A percentile compares a stretch with the other conserved stretches of the same genome.
Conservation (phyloP, 257 asterid genomes). For the Scutellaria galericulata region DNA sequence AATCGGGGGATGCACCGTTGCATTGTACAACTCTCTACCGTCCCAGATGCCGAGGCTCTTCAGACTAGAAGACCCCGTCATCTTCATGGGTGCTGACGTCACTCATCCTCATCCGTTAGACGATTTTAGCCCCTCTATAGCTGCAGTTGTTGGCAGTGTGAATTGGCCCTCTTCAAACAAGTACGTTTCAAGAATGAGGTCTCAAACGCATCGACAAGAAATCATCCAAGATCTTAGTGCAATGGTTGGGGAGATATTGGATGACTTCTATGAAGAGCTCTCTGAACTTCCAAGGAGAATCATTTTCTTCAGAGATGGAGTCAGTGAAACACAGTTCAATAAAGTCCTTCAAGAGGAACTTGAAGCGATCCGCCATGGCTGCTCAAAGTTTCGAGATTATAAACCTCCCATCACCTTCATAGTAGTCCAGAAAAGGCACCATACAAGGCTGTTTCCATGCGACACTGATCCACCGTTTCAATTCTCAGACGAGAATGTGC, state of each 20-base stretch:
- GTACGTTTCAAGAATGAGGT: slow-evolving; percentile 85
- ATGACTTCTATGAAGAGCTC: slow-evolving; percentile 64
- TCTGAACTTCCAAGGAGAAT: slow-evolving; percentile 68
- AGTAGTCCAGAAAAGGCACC: slow-evolving; percentile 94
- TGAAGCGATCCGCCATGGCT: slow-evolving; percentile 61
- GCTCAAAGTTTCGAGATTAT: slow-evolving; percentile 63
- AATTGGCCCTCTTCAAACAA: slow-evolving; percentile 95
- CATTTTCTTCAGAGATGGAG: slow-evolving; percentile 93
- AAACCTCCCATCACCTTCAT: slow-evolving; percentile 83
- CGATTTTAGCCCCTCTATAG: slow-evolving; percentile 87
- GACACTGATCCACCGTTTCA: slow-evolving; percentile 45
- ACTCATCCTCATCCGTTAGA: slow-evolving; percentile 96
- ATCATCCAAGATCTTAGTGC: slow-evolving; percentile 72
- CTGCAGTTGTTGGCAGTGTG: slow-evolving; percentile 93
- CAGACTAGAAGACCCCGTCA: slow-evolving; percentile 64
- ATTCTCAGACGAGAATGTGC: slow-evolving; percentile 61
- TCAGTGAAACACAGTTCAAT: slow-evolving; percentile 87
- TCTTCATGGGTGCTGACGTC: slow-evolving; percentile 97
- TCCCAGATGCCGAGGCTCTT: slow-evolving; percentile 82
- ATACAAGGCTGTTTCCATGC: slow-evolving; percentile 74
- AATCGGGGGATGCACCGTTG: slow-evolving; percentile 94
- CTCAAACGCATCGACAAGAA: slow-evolving; percentile 89
- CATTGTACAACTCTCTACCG: slow-evolving; percentile 70
- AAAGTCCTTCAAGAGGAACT: slow-evolving; percentile 72
- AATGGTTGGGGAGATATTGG: slow-evolving; percentile 77